Evolutionary conservation across 2,329 filamentous ascomycete genomes (phyloP).

Genomic region (Blastomyces silverae): DNA sequence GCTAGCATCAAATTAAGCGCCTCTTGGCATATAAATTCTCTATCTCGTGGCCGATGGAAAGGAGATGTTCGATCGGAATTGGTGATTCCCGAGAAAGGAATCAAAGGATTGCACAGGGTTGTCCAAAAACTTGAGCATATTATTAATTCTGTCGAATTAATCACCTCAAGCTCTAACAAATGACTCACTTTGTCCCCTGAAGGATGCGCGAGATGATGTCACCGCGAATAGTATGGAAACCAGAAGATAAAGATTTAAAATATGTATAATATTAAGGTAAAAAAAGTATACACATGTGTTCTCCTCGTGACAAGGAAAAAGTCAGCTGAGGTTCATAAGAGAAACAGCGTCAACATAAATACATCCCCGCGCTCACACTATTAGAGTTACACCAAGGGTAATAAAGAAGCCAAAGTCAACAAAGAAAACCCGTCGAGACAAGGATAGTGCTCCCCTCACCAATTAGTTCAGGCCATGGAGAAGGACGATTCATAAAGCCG

Average conservation of each 20-base stretch:
- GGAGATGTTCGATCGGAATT: too few relatives aligned
- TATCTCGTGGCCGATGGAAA: too few relatives aligned
- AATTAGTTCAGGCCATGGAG: neutral
- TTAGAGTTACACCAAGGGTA: neutral
- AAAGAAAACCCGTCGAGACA: neutral
- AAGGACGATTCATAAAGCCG: neutral
- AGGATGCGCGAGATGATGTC: too few relatives aligned
- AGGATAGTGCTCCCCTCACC: neutral
- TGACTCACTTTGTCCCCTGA: too few relatives aligned
- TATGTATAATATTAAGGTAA: constrained; percentile 5
- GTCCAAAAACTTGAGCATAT: neutral
- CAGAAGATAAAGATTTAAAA: neutral
- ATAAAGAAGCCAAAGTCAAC: neutral
- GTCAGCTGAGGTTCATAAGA: neutral
- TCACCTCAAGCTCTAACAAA: too few relatives aligned
- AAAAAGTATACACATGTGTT: constrained; percentile 1
- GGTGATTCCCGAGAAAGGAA: too few relatives aligned
- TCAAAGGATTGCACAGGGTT: neutral
- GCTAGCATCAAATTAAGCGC: neutral
- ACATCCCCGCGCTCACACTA: neutral
- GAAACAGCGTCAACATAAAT: constrained; percentile 4
- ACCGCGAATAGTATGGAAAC: neutral
- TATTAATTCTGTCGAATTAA: too few relatives aligned
- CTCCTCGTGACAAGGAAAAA: neutral
- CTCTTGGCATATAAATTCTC: neutral